Evolutionary conservation across 441 rosid species (phyloP), one percentile per base, ranked within the genome.

Genomic region (Adansonia grandidieri): DNA sequence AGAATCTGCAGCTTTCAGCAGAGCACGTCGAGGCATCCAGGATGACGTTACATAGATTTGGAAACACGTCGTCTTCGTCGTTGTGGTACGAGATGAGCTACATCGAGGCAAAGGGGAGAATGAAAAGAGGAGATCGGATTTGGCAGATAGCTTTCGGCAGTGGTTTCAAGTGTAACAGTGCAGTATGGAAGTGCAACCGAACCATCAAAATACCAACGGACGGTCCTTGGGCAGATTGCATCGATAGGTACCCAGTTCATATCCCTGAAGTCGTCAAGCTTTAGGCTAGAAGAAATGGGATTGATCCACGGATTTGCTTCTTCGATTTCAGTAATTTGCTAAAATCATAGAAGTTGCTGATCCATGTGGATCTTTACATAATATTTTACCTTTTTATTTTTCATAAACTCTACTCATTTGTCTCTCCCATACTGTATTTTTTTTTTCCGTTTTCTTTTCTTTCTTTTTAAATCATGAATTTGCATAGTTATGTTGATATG

Each of bases 121-220:
- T 95, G 98, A 93, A 61, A 77, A 91, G 74, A 69, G 98, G 99
- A 2, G 93, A 91, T n/a, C 72, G 98, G 68, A 82, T 95, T 58
- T 95, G 99, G 99, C 99, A 95, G 79, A 91, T 93, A 11, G 98
- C 97, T 6, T 95, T 95, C 48, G 98, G 98, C 5, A 95, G 98
- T 70, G 98, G 98, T 9, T 95, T 95, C 28, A 95, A 95, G 82
- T 95, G 98, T 76, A 95, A 95, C 83, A 92, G 97, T 44, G 98
- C 97, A 0, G 98, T 95, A 22, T 95, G 98, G 99, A 95, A 88
- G 80, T 93, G 98, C 75, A 93, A 91, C 80, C 85, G 86, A 74
- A 88, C 81, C 78, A 91, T 95, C 71, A 88, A 90, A 78, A 74
- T 86, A 7, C 84, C 91, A 0, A 78, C 77, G 0, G 95, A 92